Base-by-base conservation (phyloP, 768 basidiomycete species). In the Boletus huronensis region DNA sequence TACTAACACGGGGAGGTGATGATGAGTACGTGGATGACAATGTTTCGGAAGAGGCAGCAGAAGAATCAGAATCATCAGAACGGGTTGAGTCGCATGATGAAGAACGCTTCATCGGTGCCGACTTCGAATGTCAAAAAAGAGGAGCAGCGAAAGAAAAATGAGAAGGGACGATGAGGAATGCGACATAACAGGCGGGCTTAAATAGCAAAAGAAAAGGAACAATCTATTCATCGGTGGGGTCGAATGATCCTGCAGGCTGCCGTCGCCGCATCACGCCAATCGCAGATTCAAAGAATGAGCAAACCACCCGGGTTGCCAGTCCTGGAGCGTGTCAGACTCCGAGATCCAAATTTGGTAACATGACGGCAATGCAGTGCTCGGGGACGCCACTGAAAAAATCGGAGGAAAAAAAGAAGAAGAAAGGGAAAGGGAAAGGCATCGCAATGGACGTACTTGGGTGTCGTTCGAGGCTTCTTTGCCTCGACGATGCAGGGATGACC, bases 401-500 rank as follows among this genome's bases (percentile, higher is more conserved):
- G 58, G 50, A 47, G 16, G 35, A 3, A 13, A 36, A 25, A 48
- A 40, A 52, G n/a, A 51, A 35, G 25, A 11, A 52, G n/a, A 35
- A 41, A n/a, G n/a, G n/a, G n/a, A n/a, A n/a, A n/a, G n/a, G n/a
- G n/a, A n/a, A n/a, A n/a, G 9, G 53, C 52, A 67, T 64, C 43
- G 57, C 57, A 58, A 53, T 43, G 38, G 46, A 83, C 90, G 82
- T 70, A 93, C 90, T 91, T 93, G 57, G 90, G 89, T 23, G 83
- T 83, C 26, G 81, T 86, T 64, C 83, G 79, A 51, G 83, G 87
- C 73, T 89, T 90, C 57, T 90, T 79, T 46, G 89, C 89, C 70
- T 91, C 90, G 36, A 92, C 89, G 60, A 91, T 83, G 68, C 90
- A 93, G 40, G 82, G 77, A 70, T 90, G 87, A 1, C 87, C 84